A percentile compares a stretch with the other conserved stretches of the same genome.
Conservation (phyloP, 805 yeast species). For the Aciculoconidium aculeatum region DNA sequence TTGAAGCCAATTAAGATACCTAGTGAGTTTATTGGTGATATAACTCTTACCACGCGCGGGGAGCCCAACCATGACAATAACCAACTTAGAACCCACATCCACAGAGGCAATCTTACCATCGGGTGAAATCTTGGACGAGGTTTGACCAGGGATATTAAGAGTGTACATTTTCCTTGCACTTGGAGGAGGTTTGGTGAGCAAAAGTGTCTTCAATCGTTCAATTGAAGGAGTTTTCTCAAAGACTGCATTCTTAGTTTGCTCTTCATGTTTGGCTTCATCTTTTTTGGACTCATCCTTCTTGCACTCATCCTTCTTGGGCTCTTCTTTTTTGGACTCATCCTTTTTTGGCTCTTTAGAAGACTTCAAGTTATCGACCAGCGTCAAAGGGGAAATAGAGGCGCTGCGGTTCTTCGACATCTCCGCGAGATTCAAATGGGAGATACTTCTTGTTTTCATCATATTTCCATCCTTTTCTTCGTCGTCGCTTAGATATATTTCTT, state of each 20-base stretch:
- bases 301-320: slow-evolving; percentile 1
- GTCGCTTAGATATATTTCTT: slow-evolving; percentile 18
- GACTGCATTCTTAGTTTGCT: slow-evolving; percentile 9
- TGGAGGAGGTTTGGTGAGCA: slow-evolving; percentile 34
- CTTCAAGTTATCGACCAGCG: slow-evolving; percentile 3
- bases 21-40: slow-evolving; percentile 81
- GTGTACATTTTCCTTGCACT: slow-evolving; percentile 65
- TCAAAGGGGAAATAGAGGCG: slow-evolving; percentile 12
- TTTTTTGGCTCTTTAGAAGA: too few relatives aligned
- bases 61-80: slow-evolving; percentile 92
- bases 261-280: slow-evolving; percentile 7
- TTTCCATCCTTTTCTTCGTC: slow-evolving; percentile 20
- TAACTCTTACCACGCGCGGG: slow-evolving; percentile 96
- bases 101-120: slow-evolving; percentile 58
- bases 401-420: slow-evolving; percentile 19
- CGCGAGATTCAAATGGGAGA: slow-evolving; percentile 35
- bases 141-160: slow-evolving; percentile 87
- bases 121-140: slow-evolving; percentile 72
- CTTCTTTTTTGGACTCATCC: slow-evolving; percentile 2
- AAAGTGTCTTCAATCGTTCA: slow-evolving; percentile 31
- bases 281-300: slow-evolving; percentile 1
- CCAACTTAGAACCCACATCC: slow-evolving; percentile 79
- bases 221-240: slow-evolving; percentile 37
- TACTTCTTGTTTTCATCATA: slow-evolving; percentile 27
- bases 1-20: slow-evolving; percentile 91